Evolutionary conservation across 768 basidiomycete genomes (phyloP).

Genomic region (Mycena rosella): DNA sequence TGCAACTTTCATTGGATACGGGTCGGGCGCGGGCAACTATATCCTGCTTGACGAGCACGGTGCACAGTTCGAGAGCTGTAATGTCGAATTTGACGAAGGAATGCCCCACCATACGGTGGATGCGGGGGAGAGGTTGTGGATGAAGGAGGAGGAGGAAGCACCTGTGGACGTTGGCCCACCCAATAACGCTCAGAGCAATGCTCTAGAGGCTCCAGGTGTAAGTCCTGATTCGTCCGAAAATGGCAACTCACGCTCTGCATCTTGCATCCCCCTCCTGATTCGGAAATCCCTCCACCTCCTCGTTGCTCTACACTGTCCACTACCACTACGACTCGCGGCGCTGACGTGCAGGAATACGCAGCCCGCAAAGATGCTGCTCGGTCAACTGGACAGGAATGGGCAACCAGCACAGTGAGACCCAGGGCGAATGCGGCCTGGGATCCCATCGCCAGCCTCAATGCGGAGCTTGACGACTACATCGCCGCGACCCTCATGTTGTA

Average conservation of each 20-base stretch:
- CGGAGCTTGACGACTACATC: conserved; percentile 3
- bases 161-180: conserved; percentile 10
- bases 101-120: conserved; percentile 4
- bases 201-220: conserved; percentile 18
- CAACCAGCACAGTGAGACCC: neutral
- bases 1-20: conserved; percentile 13
- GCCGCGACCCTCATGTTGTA: conserved; percentile 2
- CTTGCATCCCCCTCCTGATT: neutral
- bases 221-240: too few relatives aligned
- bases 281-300: neutral
- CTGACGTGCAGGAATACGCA: neutral
- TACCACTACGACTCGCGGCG: neutral
- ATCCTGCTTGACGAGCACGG: conserved; percentile 11
- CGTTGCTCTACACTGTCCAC: neutral
- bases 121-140: conserved; percentile 11
- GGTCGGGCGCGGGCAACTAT: conserved; percentile 7
- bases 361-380: neutral
- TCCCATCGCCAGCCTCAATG: neutral
- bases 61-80: conserved; percentile 7
- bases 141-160: neutral
- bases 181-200: conserved; percentile 10
- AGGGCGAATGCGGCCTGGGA: conserved; percentile 1
- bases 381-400: neutral
- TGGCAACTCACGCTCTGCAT: too few relatives aligned
- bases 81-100: conserved; percentile 16